phyloP scores from a whole-genome alignment of 495 filamentous ascomycete genomes.

The Polyplosphaeria fusca region DNA sequence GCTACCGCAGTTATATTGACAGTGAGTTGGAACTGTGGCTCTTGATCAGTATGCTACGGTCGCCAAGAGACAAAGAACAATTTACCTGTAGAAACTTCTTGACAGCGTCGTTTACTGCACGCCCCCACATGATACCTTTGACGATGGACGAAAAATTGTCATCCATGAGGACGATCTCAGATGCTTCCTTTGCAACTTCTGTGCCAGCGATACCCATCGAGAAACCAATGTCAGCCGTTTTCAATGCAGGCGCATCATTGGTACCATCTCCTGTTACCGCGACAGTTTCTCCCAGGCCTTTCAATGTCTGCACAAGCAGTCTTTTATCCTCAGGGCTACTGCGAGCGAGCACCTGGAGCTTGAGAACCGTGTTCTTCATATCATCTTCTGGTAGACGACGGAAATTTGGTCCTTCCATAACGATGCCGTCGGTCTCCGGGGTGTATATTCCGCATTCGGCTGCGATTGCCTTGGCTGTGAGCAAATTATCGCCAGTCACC shows the following conservation, averaged over 20 bases:
- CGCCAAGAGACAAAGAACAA: too few species aligned
- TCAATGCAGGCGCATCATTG: constrained; percentile 85
- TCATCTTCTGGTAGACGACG: constrained; percentile 62
- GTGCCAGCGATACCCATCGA: constrained; percentile 90
- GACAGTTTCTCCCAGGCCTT: constrained; percentile 83
- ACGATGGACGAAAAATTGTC: constrained; percentile 91
- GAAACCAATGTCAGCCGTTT: constrained; percentile 84
- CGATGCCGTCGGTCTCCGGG: constrained; percentile 65
- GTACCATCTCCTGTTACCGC: constrained; percentile 92
- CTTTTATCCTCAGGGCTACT: constrained; percentile 84
- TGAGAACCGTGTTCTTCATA: constrained; percentile 68
- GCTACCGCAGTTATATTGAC: constrained; percentile 86
- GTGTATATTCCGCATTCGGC: constrained; percentile 78
- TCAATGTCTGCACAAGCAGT: constrained; percentile 72
- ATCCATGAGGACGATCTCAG: constrained; percentile 88
- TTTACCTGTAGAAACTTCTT: constrained; percentile 89
- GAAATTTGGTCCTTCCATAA: constrained; percentile 82
- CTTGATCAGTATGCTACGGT: too few species aligned
- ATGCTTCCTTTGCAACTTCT: constrained; percentile 88
- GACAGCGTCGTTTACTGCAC: constrained; percentile 83
- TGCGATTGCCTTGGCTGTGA: constrained; percentile 83
- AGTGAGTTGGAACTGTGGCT: constrained; percentile 91
- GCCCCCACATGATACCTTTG: constrained; percentile 82
- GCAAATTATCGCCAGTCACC: constrained; percentile 86
- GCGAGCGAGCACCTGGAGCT: constrained; percentile 77